Evolutionary conservation across 1,284 basidiomycete genomes (phyloP), one percentile per base, ranked within the genome.

Genomic region (Takashimella tepidaria): DNA sequence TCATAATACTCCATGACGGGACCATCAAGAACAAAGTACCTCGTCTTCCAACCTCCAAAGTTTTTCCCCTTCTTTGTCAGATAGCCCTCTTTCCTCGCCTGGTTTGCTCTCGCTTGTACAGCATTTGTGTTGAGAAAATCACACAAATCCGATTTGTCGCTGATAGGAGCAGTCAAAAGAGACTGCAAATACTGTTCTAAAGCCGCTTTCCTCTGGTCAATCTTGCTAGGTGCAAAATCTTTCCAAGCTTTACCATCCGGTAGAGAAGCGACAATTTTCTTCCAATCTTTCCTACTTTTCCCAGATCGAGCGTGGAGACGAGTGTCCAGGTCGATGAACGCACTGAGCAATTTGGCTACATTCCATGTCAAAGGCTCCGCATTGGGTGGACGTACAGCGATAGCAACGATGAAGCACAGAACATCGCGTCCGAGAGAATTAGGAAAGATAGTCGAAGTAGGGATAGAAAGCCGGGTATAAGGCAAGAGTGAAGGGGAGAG

Each of bases 21-120:
- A 8, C 92, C 86, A 75, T 91, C 84, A 45, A 98, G 79, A 6
- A 96, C 87, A 68, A 98, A 98, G 75, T 87, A 98, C 44, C 95
- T 82, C 26, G 91, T 92, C 71, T 93, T 93, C 92, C 92, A 96
- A 1, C 80, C 89, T 50, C 92, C 92, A 74, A 98, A 93, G 68
- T 92, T 96, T 77, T 96, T 92, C 20, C 93, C 93, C 61, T 92
- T 84, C 76, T 98, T 98, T 24, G 95, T 97, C 45, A 97, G 79
- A 74, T 95, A 98, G 20, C 95, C 95, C 76, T 92, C 92, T 76
- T 92, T 96, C 78, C 88, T 86, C n/a, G 84, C 88, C 74, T 88
- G 89, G 76, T 89, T 93, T 77, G 87, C 84, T 40, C 86, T 88
- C 3, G 81, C 82, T 68, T 89, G 85, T 13, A 92, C 83, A 53